Evolutionary conservation across 1,284 basidiomycete genomes (phyloP).

Genomic region (Heliocybe sulcata): DNA sequence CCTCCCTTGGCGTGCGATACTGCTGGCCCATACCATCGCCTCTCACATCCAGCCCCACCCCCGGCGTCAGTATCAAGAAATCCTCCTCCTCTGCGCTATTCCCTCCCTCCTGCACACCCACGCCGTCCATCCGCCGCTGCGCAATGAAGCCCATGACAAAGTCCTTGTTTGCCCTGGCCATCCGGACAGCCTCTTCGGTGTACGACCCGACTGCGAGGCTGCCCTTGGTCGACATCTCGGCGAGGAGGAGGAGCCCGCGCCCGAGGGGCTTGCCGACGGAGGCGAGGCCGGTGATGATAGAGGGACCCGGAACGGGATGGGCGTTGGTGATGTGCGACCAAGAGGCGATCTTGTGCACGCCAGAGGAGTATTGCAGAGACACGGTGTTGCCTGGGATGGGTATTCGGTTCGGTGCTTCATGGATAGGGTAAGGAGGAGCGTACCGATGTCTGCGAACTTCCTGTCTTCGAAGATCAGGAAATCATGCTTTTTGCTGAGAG

Average conservation of each 20-base stretch:
- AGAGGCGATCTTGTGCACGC: slow-evolving; percentile 88
- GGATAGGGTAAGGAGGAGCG: slow-evolving; percentile 14
- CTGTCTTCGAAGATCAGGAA: slow-evolving; percentile 98
- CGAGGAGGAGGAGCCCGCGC: slow-evolving; percentile 86
- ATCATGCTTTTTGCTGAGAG: slow-evolving; percentile 77
- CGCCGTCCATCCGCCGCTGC: slow-evolving; percentile 72
- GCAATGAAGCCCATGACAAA: slow-evolving; percentile 98
- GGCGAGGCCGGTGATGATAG: slow-evolving; percentile 84
- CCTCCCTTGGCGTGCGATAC: slow-evolving; percentile 88
- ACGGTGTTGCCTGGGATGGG: slow-evolving; percentile 83
- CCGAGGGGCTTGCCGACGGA: slow-evolving; percentile 81
- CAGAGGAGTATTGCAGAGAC: slow-evolving; percentile 88
- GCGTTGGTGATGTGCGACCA: slow-evolving; percentile 99
- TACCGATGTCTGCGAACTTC: slow-evolving; percentile 99
- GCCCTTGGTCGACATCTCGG: slow-evolving; percentile 95
- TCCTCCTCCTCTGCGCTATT: slow-evolving; percentile 46
- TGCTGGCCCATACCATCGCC: slow-evolving; percentile 95
- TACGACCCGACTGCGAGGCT: slow-evolving; percentile 83
- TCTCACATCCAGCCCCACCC: slow-evolving; percentile 79
- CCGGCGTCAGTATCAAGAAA: slow-evolving; percentile 90
- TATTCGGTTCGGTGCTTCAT: not conserved
- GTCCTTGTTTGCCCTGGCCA: slow-evolving; percentile 76
- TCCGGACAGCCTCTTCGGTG: slow-evolving; percentile 79
- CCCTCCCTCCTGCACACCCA: slow-evolving; percentile 31
- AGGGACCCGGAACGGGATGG: slow-evolving; percentile 91